Evolutionary conservation across 2,329 filamentous ascomycete species (phyloP), one percentile per base, ranked within the genome.

Genomic region (Conoideocrella luteorostrata): DNA sequence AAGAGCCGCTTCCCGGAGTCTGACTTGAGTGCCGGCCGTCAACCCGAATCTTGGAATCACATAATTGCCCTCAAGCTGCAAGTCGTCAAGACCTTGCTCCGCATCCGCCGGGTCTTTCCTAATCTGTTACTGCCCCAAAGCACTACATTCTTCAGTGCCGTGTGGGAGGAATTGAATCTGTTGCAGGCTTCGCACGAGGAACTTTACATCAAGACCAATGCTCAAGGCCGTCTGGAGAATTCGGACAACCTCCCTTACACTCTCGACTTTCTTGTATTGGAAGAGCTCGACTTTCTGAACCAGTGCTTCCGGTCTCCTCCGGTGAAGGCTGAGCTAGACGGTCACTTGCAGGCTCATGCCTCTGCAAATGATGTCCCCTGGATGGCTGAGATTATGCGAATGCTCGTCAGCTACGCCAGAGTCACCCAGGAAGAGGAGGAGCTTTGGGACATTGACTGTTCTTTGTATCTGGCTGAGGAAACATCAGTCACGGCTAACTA

Each of bases 381-480:
- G 91, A 76, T 96, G 52, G 75, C 86, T 26, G 86, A 95, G 56
- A 81, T 96, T 17, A 86, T 96, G 79, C 86, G 85, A 60, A 76
- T 96, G 51, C 79, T 89, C 9, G 81, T 89, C 17, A 80, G 82
- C 1, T 97, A 95, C 64, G 84, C 89, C 11, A 88, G 91, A 52
- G 94, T 98, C 54, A 90, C 86, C 2, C 82, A 80, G 22, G 93
- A 98, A 62, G 93, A 97, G 59, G 88, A 96, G 66, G 88, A 87
- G 7, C 68, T 98, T 9, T 98, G 93, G 93, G 88, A 96, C 54
- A 88, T 96, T 50, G 93, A 98, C 63, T 86, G 94, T 53, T 97
- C 95, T 46, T 77, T 98, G 2, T 98, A 94, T 65, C 74, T 98
- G 37, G 91, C 89, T 1, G 93, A 98, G 64, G 91, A 97, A 67